A percentile compares a stretch with the other conserved stretches of the same genome.
Conservation (phyloP, 495 filamentous ascomycete genomes). For the Letharia lupina region DNA sequence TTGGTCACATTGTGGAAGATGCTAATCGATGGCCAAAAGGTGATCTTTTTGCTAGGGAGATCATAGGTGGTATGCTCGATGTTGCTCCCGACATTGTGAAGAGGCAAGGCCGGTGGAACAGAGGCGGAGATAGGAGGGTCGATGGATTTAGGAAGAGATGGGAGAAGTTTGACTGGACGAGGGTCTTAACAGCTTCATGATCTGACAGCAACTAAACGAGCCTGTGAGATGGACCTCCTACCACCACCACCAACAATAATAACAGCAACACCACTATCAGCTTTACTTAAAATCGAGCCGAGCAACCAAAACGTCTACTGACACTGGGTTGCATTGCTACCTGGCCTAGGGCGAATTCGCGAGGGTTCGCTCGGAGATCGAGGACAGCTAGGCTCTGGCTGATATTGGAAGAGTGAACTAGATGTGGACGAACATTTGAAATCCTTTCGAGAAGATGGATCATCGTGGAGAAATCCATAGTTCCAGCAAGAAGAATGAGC, state of each 20-base stretch:
- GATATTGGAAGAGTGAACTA: neutral
- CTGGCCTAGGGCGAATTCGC: neutral
- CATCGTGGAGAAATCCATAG: neutral
- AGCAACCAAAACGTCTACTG: neutral
- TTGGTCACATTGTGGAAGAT: conserved; percentile 92
- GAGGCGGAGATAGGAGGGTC: conserved; percentile 57
- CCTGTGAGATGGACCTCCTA: neutral
- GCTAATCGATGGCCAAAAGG: conserved; percentile 79
- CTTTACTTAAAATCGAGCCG: neutral
- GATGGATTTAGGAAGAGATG: conserved; percentile 77
- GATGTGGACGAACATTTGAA: neutral
- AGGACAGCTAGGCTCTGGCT: neutral
- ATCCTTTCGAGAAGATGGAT: neutral
- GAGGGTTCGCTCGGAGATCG: neutral
- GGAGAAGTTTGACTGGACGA: conserved; percentile 95
- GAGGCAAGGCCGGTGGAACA: conserved; percentile 84
- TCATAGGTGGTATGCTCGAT: conserved; percentile 91
- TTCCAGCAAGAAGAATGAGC: neutral
- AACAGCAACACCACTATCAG: neutral
- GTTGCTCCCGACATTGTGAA: conserved; percentile 74
- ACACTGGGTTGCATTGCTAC: neutral
- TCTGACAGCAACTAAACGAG: neutral
- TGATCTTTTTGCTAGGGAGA: conserved; percentile 87
- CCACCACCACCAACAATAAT: neutral
- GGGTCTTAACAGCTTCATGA: conserved; percentile 55